Base-by-base conservation (phyloP, 495 filamentous ascomycete species). In the Glutinoglossum americanum region DNA sequence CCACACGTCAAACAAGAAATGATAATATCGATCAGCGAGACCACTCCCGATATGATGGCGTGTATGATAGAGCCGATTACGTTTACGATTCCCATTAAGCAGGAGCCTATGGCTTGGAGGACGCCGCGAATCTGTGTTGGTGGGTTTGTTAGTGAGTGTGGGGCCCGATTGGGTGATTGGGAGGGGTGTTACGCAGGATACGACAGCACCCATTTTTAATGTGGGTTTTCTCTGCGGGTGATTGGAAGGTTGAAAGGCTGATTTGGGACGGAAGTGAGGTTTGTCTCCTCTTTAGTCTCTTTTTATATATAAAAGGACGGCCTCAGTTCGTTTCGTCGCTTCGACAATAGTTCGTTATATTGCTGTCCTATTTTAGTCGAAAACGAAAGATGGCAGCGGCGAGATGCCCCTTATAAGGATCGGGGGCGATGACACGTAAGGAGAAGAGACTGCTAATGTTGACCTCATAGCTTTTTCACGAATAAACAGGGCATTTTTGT, bases 1-100 rank as follows among this genome's bases (percentile, higher is more conserved):
- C 85, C 80, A 73, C 89, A 96, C 47, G 89, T 94, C 57, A 96
- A 70, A 74, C 82, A 94, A 59, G 77, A 79, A 73, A 96, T 83
- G 70, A 94, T 75, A 71, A 86, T 84, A 70, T 82, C 81, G 74
- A 94, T 76, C 71, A 94, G 72, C 60, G 78, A 68, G 63, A 88
- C 78, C 64, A 93, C 78, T 65, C 79, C 89, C 69, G 77, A 79
- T 75, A 96, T 82, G 73, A 97, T 87, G 61, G 80, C 79, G 60
- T 76, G 78, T 59, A 86, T 75, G 72, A 85, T 76, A 63, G 76
- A 74, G 55, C 82, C 87, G 68, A 93, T 82, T 65, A 79, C 84
- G 64, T 87, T 81, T 55, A 93, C 78, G 67, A 98, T 78, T 64
- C 81, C 81, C 80, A 89, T 94, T 60, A 96, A 74, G 66, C 78